Conservation (phyloP, 1,139 yeast genomes). For the Arxiozyma telluris region DNA sequence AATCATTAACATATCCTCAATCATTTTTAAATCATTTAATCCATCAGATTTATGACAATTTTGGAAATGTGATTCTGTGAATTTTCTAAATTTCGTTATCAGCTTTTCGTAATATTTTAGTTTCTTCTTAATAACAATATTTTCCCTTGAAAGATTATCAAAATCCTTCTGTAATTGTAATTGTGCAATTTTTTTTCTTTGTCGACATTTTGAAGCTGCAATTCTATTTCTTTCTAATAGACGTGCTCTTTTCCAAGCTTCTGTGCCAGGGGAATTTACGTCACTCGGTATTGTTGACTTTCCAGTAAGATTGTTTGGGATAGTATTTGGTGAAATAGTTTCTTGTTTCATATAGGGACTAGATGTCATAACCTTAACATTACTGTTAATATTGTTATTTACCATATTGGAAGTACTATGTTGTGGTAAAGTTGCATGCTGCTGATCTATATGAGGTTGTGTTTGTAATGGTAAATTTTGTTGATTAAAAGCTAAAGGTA, state of each 20-base stretch:
- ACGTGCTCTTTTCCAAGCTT: constrained; percentile 70
- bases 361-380: constrained; percentile 2
- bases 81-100: constrained; percentile 27
- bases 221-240: constrained; percentile 59
- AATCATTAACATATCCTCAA: constrained; percentile 30
- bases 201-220: constrained; percentile 73
- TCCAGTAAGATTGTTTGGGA: neutral
- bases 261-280: constrained; percentile 69
- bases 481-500: neutral
- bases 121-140: constrained; percentile 35
- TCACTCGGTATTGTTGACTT: constrained; percentile 19
- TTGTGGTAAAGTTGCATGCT: neutral
- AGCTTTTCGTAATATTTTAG: constrained; percentile 32
- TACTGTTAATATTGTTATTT: neutral
- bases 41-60: constrained; percentile 13
- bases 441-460: neutral
- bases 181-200: constrained; percentile 65
- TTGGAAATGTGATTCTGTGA: constrained; percentile 26
- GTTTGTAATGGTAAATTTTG: neutral
- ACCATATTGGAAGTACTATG: neutral
- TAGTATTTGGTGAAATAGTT: neutral
- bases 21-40: constrained; percentile 22
- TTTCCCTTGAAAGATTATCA: constrained; percentile 39
- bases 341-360: neutral
- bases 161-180: constrained; percentile 53